These are phyloP conservation scores for Vitis amurensis DNA, from an alignment of 164 flowering plant genomes.

Conservation along the genomic window DNA sequence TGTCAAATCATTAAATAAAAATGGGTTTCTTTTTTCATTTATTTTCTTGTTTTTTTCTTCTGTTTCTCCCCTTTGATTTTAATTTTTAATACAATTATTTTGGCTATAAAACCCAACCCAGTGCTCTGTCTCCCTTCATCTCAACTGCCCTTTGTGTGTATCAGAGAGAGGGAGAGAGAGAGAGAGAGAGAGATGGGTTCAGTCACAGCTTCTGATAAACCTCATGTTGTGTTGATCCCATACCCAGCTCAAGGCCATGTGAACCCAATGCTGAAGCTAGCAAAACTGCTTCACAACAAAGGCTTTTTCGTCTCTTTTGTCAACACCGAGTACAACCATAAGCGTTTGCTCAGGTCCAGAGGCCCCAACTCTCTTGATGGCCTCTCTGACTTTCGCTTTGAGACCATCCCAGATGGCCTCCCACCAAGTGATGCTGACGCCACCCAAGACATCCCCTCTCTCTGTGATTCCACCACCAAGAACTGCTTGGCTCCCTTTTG, in stretches of 20 bases:
- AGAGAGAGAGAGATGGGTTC: too few relatives aligned
- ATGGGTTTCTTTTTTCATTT: too few relatives aligned
- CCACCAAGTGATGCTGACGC: slow-evolving; percentile 33
- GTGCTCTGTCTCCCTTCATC: too few relatives aligned
- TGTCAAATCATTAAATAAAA: too few relatives aligned
- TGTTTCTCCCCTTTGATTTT: too few relatives aligned
- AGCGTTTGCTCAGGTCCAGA: slow-evolving; percentile 36
- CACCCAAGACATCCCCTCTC: slow-evolving; percentile 49
- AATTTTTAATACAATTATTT: too few relatives aligned
- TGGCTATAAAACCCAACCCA: too few relatives aligned
- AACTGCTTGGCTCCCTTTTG: slow-evolving; percentile 33
- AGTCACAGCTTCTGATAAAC: not conserved
- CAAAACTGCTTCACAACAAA: not conserved
- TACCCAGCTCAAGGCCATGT: not conserved
- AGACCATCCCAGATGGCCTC: slow-evolving; percentile 53
- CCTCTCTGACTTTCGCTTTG: slow-evolving; percentile 35
- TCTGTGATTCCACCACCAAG: slow-evolving; percentile 26
- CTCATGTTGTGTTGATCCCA: slow-evolving; percentile 9
- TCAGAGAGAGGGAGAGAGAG: too few relatives aligned
- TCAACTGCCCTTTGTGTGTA: too few relatives aligned
- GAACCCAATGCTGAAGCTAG: slow-evolving; percentile 29
- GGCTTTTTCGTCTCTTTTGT: slow-evolving; percentile 27
- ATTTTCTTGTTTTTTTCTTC: too few relatives aligned
- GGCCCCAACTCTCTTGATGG: slow-evolving; percentile 36
- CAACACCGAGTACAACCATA: slow-evolving; percentile 38